A percentile compares a stretch with the other conserved stretches of the same genome.
These are phyloP conservation scores for Pholiota adiposa DNA, from an alignment of 1,284 basidiomycete species.

Conservation along the genomic window DNA sequence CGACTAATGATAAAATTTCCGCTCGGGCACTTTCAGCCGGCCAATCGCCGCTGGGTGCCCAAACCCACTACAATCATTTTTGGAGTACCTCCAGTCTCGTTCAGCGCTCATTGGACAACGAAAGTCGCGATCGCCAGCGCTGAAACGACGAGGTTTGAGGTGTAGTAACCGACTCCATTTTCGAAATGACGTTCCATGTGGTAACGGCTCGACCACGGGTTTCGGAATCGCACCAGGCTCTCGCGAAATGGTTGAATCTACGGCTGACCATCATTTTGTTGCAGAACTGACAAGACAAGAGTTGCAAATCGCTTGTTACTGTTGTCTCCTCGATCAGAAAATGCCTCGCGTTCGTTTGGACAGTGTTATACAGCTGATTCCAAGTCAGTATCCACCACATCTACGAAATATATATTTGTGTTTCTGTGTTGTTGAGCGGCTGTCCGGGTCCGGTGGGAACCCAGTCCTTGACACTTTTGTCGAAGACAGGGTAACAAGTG, in stretches of 20 bases:
- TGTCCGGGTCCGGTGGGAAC: slow-evolving; percentile 2
- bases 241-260: not conserved
- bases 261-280: slow-evolving; percentile 8
- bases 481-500: slow-evolving; percentile 11
- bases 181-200: not conserved
- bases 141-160: not conserved
- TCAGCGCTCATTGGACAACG: too few species aligned
- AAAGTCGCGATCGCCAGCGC: not conserved
- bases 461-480: slow-evolving; percentile 1
- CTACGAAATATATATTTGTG: slow-evolving; percentile 3
- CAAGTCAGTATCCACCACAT: slow-evolving; percentile 11
- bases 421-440: slow-evolving; percentile 1
- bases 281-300: slow-evolving; percentile 10
- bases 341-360: slow-evolving; percentile 5
- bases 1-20: too few species aligned
- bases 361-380: slow-evolving; percentile 8
- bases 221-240: not conserved
- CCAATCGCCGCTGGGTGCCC: too few species aligned
- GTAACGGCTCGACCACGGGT: not conserved
- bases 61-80: too few species aligned
- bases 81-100: too few species aligned
- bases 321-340: slow-evolving; percentile 11
- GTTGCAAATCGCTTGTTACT: slow-evolving; percentile 4
- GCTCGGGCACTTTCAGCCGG: too few species aligned
- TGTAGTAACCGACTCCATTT: not conserved